phyloP scores from a whole-genome alignment of 441 rosid genomes.

The Syzygium malaccense region DNA sequence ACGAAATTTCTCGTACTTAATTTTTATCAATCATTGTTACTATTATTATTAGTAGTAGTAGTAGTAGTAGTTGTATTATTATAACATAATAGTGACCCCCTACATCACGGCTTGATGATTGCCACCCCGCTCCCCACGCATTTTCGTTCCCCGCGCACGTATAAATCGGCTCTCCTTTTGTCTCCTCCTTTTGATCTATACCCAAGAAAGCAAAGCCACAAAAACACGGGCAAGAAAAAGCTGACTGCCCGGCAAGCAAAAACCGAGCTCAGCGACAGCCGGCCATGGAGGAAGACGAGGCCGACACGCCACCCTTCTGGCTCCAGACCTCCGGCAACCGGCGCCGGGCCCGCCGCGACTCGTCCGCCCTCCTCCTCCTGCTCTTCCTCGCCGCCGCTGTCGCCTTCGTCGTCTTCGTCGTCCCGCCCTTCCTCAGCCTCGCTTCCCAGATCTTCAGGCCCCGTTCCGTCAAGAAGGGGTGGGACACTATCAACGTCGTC shows the following conservation, averaged over 20 bases:
- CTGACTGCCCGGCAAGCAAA: not conserved
- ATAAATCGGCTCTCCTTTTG: not conserved
- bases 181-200: not conserved
- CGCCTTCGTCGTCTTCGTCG: constrained; percentile 29
- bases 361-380: constrained; percentile 28
- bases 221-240: not conserved
- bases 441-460: constrained; percentile 52
- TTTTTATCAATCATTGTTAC: not conserved
- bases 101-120: not conserved
- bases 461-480: constrained; percentile 47
- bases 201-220: not conserved
- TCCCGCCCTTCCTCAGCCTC: constrained; percentile 42
- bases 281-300: constrained; percentile 51
- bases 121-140: not conserved
- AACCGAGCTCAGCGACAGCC: not conserved
- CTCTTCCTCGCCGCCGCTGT: constrained; percentile 21
- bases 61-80: not conserved
- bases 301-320: constrained; percentile 54
- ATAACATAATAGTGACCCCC: not conserved
- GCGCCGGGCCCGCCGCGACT: constrained; percentile 22
- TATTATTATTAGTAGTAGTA: not conserved
- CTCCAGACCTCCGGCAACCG: constrained; percentile 24
- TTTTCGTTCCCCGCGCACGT: not conserved
- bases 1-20: not conserved
- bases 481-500: constrained; percentile 70